Conservation (phyloP, 495 filamentous ascomycete genomes). For the Trichoderma orchidacearum region DNA sequence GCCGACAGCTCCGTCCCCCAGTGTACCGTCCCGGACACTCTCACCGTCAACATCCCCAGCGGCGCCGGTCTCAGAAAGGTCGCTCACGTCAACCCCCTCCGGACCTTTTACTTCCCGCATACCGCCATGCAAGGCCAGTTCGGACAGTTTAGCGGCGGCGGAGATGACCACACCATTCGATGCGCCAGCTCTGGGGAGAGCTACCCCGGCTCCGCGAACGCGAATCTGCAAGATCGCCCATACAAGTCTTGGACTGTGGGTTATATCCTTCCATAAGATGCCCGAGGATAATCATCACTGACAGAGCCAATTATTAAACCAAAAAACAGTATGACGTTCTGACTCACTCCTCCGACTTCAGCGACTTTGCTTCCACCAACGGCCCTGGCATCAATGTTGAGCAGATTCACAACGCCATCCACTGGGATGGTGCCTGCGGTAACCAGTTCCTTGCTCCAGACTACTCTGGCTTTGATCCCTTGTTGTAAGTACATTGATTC, state of each 20-base stretch:
- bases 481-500: neutral
- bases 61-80: neutral
- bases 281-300: neutral
- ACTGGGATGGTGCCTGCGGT: neutral
- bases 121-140: neutral
- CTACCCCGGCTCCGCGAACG: neutral
- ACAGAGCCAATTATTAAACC: neutral
- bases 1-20: constrained; percentile 13
- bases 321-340: neutral
- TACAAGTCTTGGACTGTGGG: neutral
- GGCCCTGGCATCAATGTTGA: neutral
- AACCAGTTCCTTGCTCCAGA: neutral
- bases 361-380: neutral
- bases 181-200: neutral
- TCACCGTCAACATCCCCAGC: constrained; percentile 15
- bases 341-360: neutral
- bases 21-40: constrained; percentile 6
- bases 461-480: constrained; percentile 1
- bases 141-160: neutral
- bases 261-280: neutral
- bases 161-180: neutral
- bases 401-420: constrained; percentile 4
- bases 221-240: neutral
- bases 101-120: neutral
- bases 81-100: neutral